Evolutionary conservation across 768 basidiomycete genomes (phyloP), one percentile per base, ranked within the genome.

Genomic region (Tremella fuciformis): DNA sequence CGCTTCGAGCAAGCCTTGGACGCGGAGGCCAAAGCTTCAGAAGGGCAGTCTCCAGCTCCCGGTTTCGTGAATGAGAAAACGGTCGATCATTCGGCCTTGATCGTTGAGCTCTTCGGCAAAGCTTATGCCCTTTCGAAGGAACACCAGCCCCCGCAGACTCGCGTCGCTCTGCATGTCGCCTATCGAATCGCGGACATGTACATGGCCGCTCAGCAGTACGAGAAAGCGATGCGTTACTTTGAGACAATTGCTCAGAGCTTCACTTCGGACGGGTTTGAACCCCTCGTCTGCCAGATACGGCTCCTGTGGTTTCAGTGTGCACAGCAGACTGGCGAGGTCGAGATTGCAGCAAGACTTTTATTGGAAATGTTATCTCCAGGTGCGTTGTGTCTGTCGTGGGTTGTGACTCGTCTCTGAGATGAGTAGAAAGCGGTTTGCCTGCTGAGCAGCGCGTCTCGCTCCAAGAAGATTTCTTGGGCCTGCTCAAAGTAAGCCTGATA

Each of bases 71-170:
- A 94, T 61, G 94, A 99, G 78, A 88, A 86, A 75, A 97, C 91
- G 71, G 88, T 93, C 7, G 91, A 94, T 58, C 93, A 99, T 73
- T 75, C 88, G 18, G 83, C 84, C 1, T 80, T 93, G 38, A 84
- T 89, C 41, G 79, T 94, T 26, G 94, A 99, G 90, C 82, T 99
- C 1, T 93, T 91, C 72, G 96, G 91, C 7, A 91, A 93, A 70
- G 82, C 96, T 1, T 98, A 99, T 76, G 90, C 94, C 65, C 75
- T 91, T 11, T 91, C 96, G 80, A 97, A 94, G 79, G 86, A 84
- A 65, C 83, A 88, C 47, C 79, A 67, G 50, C 79, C 81, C 18
- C 83, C 81, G n/a, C 89, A 88, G 64, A 84, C 85, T 2, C 84
- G 93, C 9, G 78, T 91, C 62, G 91, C 90, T 0, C 79, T 94